These are phyloP conservation scores for Salix viminalis DNA, from an alignment of 345 rosid genomes.

Conservation along the genomic window DNA sequence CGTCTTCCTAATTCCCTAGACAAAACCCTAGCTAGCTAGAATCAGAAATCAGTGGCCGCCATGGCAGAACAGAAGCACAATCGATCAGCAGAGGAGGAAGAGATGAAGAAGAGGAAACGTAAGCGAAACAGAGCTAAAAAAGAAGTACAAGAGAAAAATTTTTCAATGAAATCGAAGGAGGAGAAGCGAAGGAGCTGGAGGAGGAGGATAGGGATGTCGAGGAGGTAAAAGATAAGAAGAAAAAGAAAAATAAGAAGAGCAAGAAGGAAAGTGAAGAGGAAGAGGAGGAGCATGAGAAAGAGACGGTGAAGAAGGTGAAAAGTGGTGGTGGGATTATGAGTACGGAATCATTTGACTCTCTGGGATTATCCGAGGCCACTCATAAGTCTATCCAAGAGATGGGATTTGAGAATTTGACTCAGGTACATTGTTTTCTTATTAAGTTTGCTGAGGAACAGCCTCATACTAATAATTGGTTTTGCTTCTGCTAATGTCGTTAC, in stretches of 20 bases:
- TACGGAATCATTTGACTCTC: constrained; percentile 57
- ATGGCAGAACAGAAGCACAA: background rate
- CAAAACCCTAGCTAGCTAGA: background rate
- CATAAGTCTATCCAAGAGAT: constrained; percentile 61
- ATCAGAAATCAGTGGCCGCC: background rate
- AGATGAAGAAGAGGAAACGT: constrained; percentile 16
- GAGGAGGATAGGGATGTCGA: background rate
- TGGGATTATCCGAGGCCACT: constrained; percentile 67
- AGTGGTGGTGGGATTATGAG: constrained; percentile 76
- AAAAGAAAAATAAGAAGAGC: background rate
- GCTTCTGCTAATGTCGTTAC: background rate
- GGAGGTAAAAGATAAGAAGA: background rate
- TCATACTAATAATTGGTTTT: background rate
- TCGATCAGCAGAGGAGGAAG: background rate
- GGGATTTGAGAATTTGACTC: constrained; percentile 80
- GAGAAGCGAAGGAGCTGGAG: background rate
- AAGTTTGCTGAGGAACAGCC: background rate
- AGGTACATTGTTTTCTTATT: constrained; percentile 34
- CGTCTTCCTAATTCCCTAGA: background rate
- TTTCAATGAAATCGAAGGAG: constrained; percentile 5
- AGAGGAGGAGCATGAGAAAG: constrained; percentile 22
- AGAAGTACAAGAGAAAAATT: background rate
- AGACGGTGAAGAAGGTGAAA: constrained; percentile 19
- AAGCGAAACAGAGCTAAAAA: constrained; percentile 16
- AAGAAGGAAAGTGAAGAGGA: constrained; percentile 1